A percentile compares a stretch with the other conserved stretches of the same genome.
Conservation (phyloP, 192 early-diverging fungal genomes). For the Dimargaris verticillata region DNA sequence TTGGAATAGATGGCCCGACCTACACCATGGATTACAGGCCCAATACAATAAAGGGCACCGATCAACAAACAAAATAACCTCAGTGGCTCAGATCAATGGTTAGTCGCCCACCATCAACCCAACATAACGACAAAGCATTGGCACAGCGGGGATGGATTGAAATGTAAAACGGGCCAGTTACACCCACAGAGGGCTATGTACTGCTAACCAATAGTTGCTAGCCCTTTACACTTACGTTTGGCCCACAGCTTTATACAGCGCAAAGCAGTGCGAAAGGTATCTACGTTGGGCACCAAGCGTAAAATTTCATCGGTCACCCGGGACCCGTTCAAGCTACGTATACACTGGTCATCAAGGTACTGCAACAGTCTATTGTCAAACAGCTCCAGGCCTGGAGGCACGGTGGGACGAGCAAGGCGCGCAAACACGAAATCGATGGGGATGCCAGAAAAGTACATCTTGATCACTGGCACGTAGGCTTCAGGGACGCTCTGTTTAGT, state of each 20-base stretch:
- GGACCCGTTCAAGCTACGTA: slow-evolving; percentile 89
- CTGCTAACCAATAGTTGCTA: too few species aligned
- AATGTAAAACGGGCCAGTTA: too few species aligned
- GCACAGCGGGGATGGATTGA: too few species aligned
- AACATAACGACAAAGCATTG: too few species aligned
- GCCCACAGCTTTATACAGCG: slow-evolving; percentile 96
- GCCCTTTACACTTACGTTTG: slow-evolving; percentile 41
- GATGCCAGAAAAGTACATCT: slow-evolving; percentile 80
- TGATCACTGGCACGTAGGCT: slow-evolving; percentile 91
- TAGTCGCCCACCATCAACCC: too few species aligned
- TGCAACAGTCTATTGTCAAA: slow-evolving; percentile 69
- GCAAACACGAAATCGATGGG: slow-evolving; percentile 89
- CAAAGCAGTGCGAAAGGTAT: slow-evolving; percentile 74
- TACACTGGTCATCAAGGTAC: slow-evolving; percentile 70
- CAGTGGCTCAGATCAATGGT: too few species aligned
- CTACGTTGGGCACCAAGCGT: slow-evolving; percentile 79
- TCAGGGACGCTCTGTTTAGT: slow-evolving; percentile 70
- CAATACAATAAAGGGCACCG: too few species aligned
- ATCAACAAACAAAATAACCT: too few species aligned
- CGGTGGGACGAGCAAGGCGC: slow-evolving; percentile 44
- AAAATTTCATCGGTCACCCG: slow-evolving; percentile 95
- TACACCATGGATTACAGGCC: too few species aligned
- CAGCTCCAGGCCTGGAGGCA: slow-evolving; percentile 76
- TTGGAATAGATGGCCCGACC: slow-evolving; percentile 84
- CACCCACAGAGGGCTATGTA: too few species aligned